These are phyloP conservation scores for Colletotrichum echinochloae DNA, from an alignment of 2,329 filamentous ascomycete genomes.

Conservation along the genomic window DNA sequence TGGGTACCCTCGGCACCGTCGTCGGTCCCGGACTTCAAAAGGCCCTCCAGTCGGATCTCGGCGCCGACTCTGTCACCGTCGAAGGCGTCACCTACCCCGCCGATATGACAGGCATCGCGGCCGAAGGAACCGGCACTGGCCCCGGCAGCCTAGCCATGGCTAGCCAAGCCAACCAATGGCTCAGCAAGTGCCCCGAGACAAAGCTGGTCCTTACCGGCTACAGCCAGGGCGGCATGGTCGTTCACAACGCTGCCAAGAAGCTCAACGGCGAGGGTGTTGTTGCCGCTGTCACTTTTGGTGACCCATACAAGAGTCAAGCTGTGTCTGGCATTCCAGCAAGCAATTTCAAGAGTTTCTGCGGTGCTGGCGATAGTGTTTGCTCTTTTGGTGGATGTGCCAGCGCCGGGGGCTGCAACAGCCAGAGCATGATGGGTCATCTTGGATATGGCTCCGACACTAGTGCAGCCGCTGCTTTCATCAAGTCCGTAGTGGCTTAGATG, in stretches of 20 bases:
- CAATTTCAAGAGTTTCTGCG: conserved; percentile 38
- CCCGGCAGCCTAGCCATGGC: conserved; percentile 58
- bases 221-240: conserved; percentile 55
- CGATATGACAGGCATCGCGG: conserved; percentile 56
- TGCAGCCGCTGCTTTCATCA: conserved; percentile 25
- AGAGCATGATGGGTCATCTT: conserved; percentile 20
- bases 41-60: conserved; percentile 56
- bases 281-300: conserved; percentile 39
- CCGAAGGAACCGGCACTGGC: conserved; percentile 54
- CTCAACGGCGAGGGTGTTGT: conserved; percentile 40
- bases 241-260: conserved; percentile 57
- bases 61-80: conserved; percentile 58
- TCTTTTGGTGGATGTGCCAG: conserved; percentile 28
- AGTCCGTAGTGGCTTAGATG: conserved; percentile 22
- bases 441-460: conserved; percentile 32
- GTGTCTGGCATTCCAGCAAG: conserved; percentile 9
- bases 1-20: conserved; percentile 62
- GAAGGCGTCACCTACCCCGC: conserved; percentile 68
- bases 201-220: conserved; percentile 62
- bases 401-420: conserved; percentile 27
- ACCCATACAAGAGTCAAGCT: conserved; percentile 33
- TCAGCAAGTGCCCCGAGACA: conserved; percentile 57
- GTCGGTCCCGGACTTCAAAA: conserved; percentile 64
- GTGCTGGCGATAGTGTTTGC: conserved; percentile 20
- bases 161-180: conserved; percentile 46